phyloP scores from a whole-genome alignment of 2,329 filamentous ascomycete species.

The Epichloe typhina region DNA sequence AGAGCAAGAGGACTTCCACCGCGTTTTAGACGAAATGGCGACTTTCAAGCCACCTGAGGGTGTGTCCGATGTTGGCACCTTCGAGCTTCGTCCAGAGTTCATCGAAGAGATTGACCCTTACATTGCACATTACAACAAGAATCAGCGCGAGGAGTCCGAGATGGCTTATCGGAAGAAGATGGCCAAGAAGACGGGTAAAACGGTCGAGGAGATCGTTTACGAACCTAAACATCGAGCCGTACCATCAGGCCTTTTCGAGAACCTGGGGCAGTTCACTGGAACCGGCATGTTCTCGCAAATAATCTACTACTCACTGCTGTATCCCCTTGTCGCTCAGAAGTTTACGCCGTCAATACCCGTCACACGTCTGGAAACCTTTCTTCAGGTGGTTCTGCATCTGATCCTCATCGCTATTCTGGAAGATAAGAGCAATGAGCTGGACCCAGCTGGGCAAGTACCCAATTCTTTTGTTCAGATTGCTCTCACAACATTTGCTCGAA shows the following conservation, averaged over 20 bases:
- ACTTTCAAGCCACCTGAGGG: constrained; percentile 85
- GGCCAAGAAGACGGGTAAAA: constrained; percentile 75
- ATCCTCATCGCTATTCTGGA: constrained; percentile 76
- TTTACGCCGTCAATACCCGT: constrained; percentile 62
- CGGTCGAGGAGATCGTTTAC: constrained; percentile 72
- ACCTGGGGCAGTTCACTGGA: constrained; percentile 66
- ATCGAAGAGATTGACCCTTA: constrained; percentile 89
- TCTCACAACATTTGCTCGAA: constrained; percentile 48
- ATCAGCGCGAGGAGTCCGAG: constrained; percentile 92
- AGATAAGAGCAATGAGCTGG: constrained; percentile 50
- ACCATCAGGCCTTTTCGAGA: constrained; percentile 60
- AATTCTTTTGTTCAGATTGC: constrained; percentile 63
- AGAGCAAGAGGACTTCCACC: constrained; percentile 78
- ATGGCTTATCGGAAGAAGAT: constrained; percentile 75
- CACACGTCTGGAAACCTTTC: constrained; percentile 78
- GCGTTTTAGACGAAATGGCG: constrained; percentile 75
- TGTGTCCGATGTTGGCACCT: constrained; percentile 82
- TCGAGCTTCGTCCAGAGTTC: constrained; percentile 78
- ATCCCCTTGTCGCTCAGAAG: constrained; percentile 56
- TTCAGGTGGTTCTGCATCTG: constrained; percentile 84
- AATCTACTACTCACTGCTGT: constrained; percentile 77
- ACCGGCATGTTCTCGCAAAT: constrained; percentile 82
- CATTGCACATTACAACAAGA: constrained; percentile 90
- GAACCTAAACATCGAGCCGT: constrained; percentile 76
- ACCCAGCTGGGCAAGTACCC: constrained; percentile 30